These are phyloP conservation scores for Hibiscus trionum DNA, from an alignment of 345 rosid species.

Conservation along the genomic window DNA sequence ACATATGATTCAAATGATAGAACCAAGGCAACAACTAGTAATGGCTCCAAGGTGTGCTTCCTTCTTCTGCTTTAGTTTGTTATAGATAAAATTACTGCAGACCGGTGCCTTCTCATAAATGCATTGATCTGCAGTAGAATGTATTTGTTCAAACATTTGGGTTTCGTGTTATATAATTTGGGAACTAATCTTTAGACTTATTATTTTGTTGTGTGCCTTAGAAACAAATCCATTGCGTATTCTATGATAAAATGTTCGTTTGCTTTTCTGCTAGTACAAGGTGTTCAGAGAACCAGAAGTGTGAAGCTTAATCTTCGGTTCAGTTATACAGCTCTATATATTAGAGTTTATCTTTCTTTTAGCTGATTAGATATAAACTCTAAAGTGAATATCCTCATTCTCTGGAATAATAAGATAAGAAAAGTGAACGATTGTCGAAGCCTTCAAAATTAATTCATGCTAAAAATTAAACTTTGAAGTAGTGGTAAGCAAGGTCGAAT, in stretches of 20 bases:
- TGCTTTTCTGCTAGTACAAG: not conserved
- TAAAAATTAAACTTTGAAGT: no score
- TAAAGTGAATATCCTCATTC: not conserved
- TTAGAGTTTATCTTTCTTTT: not conserved
- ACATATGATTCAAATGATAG: conserved; percentile 16
- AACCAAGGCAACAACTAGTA: conserved; percentile 23
- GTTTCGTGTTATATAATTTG: not conserved
- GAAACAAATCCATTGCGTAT: not conserved
- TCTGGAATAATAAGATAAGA: not conserved
- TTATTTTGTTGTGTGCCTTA: not conserved
- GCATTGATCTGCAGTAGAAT: not conserved
- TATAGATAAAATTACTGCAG: not conserved
- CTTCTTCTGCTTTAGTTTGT: conserved; percentile 8
- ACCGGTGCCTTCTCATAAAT: not conserved
- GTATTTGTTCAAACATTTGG: not conserved
- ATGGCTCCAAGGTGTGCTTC: conserved; percentile 32
- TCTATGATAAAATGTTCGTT: not conserved
- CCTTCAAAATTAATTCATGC: no score
- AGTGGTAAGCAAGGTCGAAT: no score
- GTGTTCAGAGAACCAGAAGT: not conserved
- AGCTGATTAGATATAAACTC: conserved; percentile 2
- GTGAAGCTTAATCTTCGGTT: not conserved
- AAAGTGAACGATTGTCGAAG: no score
- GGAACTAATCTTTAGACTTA: not conserved
- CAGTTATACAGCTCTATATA: not conserved